phyloP scores from a whole-genome alignment of 352 stramenopile species.

The Pythium angustatum region DNA sequence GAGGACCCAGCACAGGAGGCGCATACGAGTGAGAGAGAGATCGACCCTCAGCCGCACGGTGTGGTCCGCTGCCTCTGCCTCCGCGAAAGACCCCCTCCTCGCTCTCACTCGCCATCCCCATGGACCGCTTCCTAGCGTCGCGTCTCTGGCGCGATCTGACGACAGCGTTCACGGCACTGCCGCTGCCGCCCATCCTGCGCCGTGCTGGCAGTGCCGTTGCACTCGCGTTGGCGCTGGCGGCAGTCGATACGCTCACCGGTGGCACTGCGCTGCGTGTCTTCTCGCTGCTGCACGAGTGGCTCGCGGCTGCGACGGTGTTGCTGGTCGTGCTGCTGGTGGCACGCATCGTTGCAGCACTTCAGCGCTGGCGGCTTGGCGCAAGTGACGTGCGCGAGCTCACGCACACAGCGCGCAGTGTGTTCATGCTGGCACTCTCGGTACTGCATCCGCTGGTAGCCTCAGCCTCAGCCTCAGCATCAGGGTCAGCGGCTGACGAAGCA shows the following conservation, averaged over 20 bases:
- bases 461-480: too few relatives aligned
- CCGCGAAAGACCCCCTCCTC: too few relatives aligned
- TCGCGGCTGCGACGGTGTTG: slow-evolving; percentile 38
- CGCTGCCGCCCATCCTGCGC: background rate
- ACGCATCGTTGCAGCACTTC: slow-evolving; percentile 40
- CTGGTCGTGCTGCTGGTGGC: slow-evolving; percentile 47
- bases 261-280: background rate
- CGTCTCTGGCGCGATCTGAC: too few relatives aligned
- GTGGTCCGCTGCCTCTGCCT: too few relatives aligned
- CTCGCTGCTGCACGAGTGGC: slow-evolving; percentile 31
- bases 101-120: too few relatives aligned
- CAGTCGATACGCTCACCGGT: background rate
- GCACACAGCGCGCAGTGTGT: slow-evolving; percentile 42
- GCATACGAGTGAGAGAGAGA: too few relatives aligned
- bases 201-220: background rate
- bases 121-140: too few relatives aligned
- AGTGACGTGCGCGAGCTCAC: slow-evolving; percentile 41
- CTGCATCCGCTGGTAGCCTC: slow-evolving; percentile 3
- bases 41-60: too few relatives aligned
- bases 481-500: slow-evolving; percentile 34
- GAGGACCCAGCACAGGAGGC: too few relatives aligned
- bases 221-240: background rate
- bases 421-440: slow-evolving; percentile 28
- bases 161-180: background rate
- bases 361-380: slow-evolving; percentile 52